Conservation (phyloP, 345 rosid species). For the Populus tremula region DNA sequence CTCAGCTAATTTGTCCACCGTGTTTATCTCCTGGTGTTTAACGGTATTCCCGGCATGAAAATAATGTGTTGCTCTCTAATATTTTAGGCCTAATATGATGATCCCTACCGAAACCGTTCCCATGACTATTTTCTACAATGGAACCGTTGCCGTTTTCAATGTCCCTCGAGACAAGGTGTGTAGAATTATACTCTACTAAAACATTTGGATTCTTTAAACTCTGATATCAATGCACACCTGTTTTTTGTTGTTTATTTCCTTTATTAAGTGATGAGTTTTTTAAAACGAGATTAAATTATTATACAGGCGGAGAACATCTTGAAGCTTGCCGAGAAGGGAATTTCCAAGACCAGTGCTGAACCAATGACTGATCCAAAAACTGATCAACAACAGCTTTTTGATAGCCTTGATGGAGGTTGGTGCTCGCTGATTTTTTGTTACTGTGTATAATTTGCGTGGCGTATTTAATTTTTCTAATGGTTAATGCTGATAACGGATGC, state of each 20-base stretch:
- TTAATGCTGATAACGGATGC: too few species aligned
- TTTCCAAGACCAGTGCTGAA: constrained; percentile 25
- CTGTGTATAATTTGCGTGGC: not conserved
- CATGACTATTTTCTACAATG: constrained; percentile 88
- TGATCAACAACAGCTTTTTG: constrained; percentile 40
- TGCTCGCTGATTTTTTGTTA: not conserved
- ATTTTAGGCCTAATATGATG: constrained; percentile 32
- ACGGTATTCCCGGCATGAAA: not conserved
- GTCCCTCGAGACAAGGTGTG: constrained; percentile 57
- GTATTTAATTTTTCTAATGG: not conserved
- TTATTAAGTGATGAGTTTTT: not conserved
- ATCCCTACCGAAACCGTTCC: constrained; percentile 46
- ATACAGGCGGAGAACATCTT: constrained; percentile 54
- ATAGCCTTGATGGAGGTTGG: constrained; percentile 58
- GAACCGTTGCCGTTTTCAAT: constrained; percentile 64
- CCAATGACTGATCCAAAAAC: constrained; percentile 20
- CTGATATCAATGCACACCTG: not conserved
- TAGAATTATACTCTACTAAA: not conserved
- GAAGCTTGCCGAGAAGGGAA: constrained; percentile 54
- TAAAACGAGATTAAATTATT: not conserved
- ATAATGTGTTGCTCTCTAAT: not conserved
- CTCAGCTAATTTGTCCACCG: not conserved
- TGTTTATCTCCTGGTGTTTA: not conserved
- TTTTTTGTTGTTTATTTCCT: not conserved
- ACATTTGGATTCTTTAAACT: not conserved